Evolutionary conservation across 495 filamentous ascomycete species (phyloP).

Genomic region (Talaromyces nanjingensis): DNA sequence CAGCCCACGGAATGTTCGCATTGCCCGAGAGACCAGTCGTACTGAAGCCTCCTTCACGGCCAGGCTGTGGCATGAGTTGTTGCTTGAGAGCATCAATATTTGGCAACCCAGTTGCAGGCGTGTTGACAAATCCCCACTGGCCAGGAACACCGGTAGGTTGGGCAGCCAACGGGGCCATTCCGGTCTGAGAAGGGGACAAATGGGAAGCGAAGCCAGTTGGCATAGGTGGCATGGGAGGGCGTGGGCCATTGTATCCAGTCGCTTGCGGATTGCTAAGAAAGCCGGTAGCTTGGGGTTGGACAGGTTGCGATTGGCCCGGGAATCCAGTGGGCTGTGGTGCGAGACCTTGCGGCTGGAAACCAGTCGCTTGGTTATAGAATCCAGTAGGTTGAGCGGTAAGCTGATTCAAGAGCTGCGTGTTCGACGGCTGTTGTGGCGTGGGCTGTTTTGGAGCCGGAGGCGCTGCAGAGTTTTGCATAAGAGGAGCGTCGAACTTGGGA

Average conservation of each 20-base stretch:
- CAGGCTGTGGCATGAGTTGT: slow-evolving; percentile 96
- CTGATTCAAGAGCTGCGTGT: slow-evolving; percentile 68
- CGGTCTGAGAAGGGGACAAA: slow-evolving; percentile 59
- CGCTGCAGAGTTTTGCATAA: slow-evolving; percentile 54
- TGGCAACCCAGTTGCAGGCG: slow-evolving; percentile 79
- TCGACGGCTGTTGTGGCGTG: slow-evolving; percentile 70
- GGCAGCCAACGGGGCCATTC: slow-evolving; percentile 62
- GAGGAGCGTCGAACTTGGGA: slow-evolving; percentile 66
- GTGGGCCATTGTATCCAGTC: slow-evolving; percentile 63
- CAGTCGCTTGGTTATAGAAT: slow-evolving; percentile 51
- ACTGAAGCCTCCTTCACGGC: slow-evolving; percentile 87
- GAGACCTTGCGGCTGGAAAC: slow-evolving; percentile 38
- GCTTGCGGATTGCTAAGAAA: slow-evolving; percentile 49
- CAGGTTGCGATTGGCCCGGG: slow-evolving; percentile 33
- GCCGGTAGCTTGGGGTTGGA: slow-evolving; percentile 42
- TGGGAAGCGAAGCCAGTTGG: slow-evolving; percentile 69
- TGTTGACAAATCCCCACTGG: slow-evolving; percentile 97
- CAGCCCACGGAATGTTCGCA: slow-evolving; percentile 94
- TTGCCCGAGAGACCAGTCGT: slow-evolving; percentile 84
- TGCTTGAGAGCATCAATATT: slow-evolving; percentile 91
- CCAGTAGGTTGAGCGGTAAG: slow-evolving; percentile 65
- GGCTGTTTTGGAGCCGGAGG: slow-evolving; percentile 79
- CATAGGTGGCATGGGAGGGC: slow-evolving; percentile 93
- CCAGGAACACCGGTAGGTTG: slow-evolving; percentile 96
- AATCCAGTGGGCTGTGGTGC: slow-evolving; percentile 37